Conservation (phyloP, 257 asterid genomes). For the Nicotiana knightiana region DNA sequence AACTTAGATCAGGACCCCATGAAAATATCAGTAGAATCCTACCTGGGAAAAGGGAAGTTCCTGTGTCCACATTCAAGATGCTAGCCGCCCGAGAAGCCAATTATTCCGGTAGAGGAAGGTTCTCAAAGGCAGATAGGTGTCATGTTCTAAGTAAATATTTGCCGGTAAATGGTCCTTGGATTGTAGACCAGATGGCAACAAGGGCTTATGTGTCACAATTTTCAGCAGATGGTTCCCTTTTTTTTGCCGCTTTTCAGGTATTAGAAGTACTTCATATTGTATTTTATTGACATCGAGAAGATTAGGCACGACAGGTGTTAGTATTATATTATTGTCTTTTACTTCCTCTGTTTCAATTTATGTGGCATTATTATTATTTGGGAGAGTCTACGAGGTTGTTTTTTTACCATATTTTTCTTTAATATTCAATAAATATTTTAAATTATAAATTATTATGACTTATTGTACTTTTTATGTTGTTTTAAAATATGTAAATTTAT, state of each 20-base stretch:
- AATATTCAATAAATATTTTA: too few relatives aligned
- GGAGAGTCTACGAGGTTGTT: too few relatives aligned
- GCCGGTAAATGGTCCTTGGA: constrained; percentile 62
- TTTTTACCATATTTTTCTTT: too few relatives aligned
- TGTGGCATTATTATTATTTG: too few relatives aligned
- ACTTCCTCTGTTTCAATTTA: too few relatives aligned
- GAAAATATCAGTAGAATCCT: constrained; percentile 35
- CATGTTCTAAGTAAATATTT: constrained; percentile 66
- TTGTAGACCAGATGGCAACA: constrained; percentile 73
- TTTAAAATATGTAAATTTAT: too few relatives aligned
- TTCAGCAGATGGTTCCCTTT: constrained; percentile 77
- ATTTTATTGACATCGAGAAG: not conserved
- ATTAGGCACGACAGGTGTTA: not conserved
- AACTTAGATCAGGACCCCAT: constrained; percentile 59
- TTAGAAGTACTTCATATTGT: not conserved
- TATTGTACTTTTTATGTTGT: too few relatives aligned
- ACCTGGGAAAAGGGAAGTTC: constrained; percentile 40
- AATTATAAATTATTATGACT: too few relatives aligned
- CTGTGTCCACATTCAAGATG: constrained; percentile 62
- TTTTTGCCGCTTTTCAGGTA: constrained; percentile 95
- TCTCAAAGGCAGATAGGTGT: constrained; percentile 62
- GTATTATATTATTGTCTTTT: not conserved
- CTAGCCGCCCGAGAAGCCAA: constrained; percentile 76
- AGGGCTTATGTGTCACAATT: constrained; percentile 86
- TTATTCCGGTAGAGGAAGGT: constrained; percentile 57